Conservation (phyloP, 495 filamentous ascomycete genomes). For the Penicillium pancosmium region DNA sequence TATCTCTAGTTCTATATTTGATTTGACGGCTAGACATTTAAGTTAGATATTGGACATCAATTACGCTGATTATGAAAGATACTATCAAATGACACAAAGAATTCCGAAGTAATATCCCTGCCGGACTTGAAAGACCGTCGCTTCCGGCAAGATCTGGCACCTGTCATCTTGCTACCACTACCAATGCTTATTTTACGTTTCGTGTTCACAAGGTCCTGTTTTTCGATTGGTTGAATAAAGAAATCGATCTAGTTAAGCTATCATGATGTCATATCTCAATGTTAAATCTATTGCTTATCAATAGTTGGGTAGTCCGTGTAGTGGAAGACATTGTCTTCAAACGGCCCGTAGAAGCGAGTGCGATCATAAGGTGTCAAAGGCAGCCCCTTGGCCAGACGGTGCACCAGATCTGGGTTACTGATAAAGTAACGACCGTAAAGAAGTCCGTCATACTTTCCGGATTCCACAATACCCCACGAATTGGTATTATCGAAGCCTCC, state of each 20-base stretch:
- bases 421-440: constrained; percentile 68
- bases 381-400: constrained; percentile 57
- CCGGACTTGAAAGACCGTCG: too few relatives aligned
- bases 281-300: constrained; percentile 10
- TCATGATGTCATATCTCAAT: constrained; percentile 8
- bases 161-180: too few relatives aligned
- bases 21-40: too few relatives aligned
- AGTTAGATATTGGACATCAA: too few relatives aligned
- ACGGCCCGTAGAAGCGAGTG: constrained; percentile 59
- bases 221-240: background rate
- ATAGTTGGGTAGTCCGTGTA: constrained; percentile 36
- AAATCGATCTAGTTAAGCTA: constrained; percentile 6
- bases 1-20: too few relatives aligned
- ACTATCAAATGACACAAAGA: too few relatives aligned
- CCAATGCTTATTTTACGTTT: too few relatives aligned
- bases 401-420: constrained; percentile 67
- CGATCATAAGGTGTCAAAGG: constrained; percentile 58
- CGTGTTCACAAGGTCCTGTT: background rate
- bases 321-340: constrained; percentile 37
- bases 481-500: constrained; percentile 53
- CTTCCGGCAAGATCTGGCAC: too few relatives aligned
- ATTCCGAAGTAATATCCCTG: too few relatives aligned
- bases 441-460: constrained; percentile 41
- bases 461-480: constrained; percentile 47
- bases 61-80: too few relatives aligned